Percentiles rank a stretch among this genome's conserved stretches.
Evolutionary conservation across 2,329 filamentous ascomycete genomes (phyloP).

Genomic region (Pseudomassariella vexata): DNA sequence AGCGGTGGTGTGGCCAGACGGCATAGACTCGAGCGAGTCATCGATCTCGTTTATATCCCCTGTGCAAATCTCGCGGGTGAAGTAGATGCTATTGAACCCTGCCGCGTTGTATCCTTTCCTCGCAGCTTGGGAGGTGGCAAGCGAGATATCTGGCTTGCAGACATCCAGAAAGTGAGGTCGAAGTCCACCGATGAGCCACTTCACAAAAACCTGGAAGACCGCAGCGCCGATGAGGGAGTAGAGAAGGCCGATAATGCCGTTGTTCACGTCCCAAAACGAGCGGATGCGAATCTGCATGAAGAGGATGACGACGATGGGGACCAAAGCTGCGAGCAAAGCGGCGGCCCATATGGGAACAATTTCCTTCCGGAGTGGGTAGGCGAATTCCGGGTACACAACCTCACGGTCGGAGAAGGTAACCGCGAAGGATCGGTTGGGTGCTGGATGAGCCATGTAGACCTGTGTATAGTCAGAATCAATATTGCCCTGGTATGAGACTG

Average conservation of each 20-base stretch:
- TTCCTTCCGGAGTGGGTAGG: slow-evolving; percentile 64
- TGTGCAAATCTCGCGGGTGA: slow-evolving; percentile 64
- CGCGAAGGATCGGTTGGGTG: slow-evolving; percentile 63
- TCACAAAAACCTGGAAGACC: slow-evolving; percentile 73
- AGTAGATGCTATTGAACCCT: slow-evolving; percentile 59
- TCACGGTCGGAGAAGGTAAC: slow-evolving; percentile 61
- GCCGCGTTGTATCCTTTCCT: slow-evolving; percentile 37
- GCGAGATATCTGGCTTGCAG: slow-evolving; percentile 56
- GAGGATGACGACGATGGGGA: slow-evolving; percentile 62
- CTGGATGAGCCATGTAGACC: slow-evolving; percentile 60
- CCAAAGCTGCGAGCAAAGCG: slow-evolving; percentile 56
- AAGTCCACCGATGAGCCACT: slow-evolving; percentile 68
- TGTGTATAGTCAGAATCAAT: too few relatives aligned
- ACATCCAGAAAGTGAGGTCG: slow-evolving; percentile 68
- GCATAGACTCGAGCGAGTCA: slow-evolving; percentile 65
- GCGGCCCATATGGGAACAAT: slow-evolving; percentile 68
- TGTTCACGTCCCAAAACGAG: slow-evolving; percentile 67
- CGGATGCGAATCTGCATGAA: slow-evolving; percentile 62
- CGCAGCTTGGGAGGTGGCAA: slow-evolving; percentile 32
- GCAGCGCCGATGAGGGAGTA: slow-evolving; percentile 65
- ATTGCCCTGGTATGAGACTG: too few relatives aligned
- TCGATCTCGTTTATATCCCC: slow-evolving; percentile 60
- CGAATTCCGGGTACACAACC: slow-evolving; percentile 64
- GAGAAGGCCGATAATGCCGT: slow-evolving; percentile 62
- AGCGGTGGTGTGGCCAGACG: slow-evolving; percentile 68